A percentile compares a stretch with the other conserved stretches of the same genome.
phyloP scores from a whole-genome alignment of 2,329 filamentous ascomycete genomes.

The Microdochium trichocladiopsis region DNA sequence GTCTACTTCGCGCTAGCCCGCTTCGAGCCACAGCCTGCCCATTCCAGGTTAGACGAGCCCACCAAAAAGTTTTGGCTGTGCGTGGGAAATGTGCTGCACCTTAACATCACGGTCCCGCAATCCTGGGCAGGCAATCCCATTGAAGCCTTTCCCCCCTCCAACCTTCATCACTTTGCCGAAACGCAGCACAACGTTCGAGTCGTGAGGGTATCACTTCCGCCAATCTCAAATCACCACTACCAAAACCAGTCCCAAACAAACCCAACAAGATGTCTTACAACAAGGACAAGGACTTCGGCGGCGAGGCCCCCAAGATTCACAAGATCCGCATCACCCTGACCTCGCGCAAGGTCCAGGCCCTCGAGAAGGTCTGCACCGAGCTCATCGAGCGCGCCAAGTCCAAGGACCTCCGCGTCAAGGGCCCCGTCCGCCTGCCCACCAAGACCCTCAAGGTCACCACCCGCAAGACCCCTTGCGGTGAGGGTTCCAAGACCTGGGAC shows the following conservation, averaged over 20 bases:
- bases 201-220: conserved; percentile 52
- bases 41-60: background rate
- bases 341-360: conserved; percentile 85
- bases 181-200: conserved; percentile 62
- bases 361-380: conserved; percentile 98
- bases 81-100: background rate
- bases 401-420: conserved; percentile 99
- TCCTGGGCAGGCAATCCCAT: conserved; percentile 4
- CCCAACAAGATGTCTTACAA: conserved; percentile 78
- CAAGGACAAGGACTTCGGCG: conserved; percentile 94
- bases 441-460: conserved; percentile 96
- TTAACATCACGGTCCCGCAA: background rate
- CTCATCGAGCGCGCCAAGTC: conserved; percentile 96
- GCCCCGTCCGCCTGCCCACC: conserved; percentile 93
- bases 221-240: conserved; percentile 2
- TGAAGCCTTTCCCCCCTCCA: conserved; percentile 12
- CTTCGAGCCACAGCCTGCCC: background rate
- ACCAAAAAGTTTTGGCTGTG: background rate
- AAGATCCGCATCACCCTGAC: conserved; percentile 98
- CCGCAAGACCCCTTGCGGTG: conserved; percentile 98
- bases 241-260: conserved; percentile 11
- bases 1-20: background rate
- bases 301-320: conserved; percentile 83
- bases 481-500: conserved; percentile 99
- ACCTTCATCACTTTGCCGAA: conserved; percentile 78